Evolutionary conservation across 371 early-diverging fungal species (phyloP), one percentile per base, ranked within the genome.

Genomic region (Rhizopus delemar): DNA sequence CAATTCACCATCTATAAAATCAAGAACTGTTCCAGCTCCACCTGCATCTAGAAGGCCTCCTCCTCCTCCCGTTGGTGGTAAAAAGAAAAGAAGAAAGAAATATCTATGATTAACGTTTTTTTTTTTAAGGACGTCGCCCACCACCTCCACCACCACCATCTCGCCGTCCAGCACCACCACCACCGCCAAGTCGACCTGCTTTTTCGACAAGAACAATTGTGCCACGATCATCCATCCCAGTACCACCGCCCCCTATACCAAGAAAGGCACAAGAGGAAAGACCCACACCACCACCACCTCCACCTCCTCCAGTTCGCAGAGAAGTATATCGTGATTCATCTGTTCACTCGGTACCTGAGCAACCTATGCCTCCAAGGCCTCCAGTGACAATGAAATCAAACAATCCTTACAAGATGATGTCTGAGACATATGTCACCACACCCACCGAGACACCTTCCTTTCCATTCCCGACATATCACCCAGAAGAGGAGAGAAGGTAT

Each of bases 61-160:
- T 11, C 72, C 74, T 29, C 68, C 70, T 38, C 43, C 71, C 15
- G 65, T 69, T 46, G 71, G 74, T 48, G 73, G 74, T 72, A 70
- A 67, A 57, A 51, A 11, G 57, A 51, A 11, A 29, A 13, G 15
- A 28, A 52, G 29, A 48, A 11, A 51, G 22, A 35, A 35, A 4
- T 8, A 22, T 55, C 33, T 43, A 15, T n/a, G n/a, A 33, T 41
- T 32, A 32, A 36, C 41, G 13, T 60, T 41, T 34, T 50, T n/a
- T 34, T 36, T 38, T 31, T 38, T 41, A 5, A 41, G 16, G 50
- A 73, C 74, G 75, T 38, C 74, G 75, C 34, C 69, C 74, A 53
- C 71, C 76, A 0, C 77, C 80, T 29, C 77, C 77, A 13, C 80
- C 80, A 6, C 77, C 75, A 0, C 72, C 65, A 11, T 55, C 66